These are phyloP conservation scores for Conidiobolus incongruus DNA, from an alignment of 371 early-diverging fungal species.

Conservation along the genomic window DNA sequence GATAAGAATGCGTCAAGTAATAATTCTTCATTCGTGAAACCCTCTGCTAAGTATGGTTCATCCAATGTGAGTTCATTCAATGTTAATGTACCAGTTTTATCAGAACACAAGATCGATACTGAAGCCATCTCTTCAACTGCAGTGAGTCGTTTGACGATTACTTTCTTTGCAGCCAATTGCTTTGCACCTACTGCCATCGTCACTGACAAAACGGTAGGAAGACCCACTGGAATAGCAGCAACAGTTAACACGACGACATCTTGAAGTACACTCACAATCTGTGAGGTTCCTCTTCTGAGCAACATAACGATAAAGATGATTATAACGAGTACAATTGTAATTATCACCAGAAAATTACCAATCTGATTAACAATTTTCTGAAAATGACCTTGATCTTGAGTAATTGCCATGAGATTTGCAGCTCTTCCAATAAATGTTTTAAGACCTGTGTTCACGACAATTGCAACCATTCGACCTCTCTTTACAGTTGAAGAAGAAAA, in stretches of 20 bases:
- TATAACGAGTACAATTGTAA: constrained; percentile 54
- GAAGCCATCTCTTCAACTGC: constrained; percentile 91
- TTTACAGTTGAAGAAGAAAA: constrained; percentile 69
- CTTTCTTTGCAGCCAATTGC: constrained; percentile 76
- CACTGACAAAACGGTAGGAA: constrained; percentile 87
- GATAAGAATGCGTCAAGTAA: constrained; percentile 65
- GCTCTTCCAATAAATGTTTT: constrained; percentile 78
- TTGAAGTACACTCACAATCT: constrained; percentile 31
- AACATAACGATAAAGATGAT: constrained; percentile 60
- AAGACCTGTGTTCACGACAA: constrained; percentile 64
- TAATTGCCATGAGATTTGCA: constrained; percentile 64
- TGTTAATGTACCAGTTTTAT: constrained; percentile 94
- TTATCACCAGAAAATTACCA: constrained; percentile 74
- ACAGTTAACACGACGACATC: constrained; percentile 79
- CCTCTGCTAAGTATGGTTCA: constrained; percentile 56
- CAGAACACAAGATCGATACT: constrained; percentile 88
- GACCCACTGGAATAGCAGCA: constrained; percentile 91
- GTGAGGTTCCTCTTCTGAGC: constrained; percentile 11
- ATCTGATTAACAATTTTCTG: constrained; percentile 76
- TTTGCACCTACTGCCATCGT: constrained; percentile 92
- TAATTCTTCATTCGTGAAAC: constrained; percentile 60
- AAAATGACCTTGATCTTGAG: constrained; percentile 65
- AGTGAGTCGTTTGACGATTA: constrained; percentile 84
- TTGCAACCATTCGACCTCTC: constrained; percentile 63
- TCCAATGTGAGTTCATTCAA: constrained; percentile 77